A percentile compares a stretch with the other conserved stretches of the same genome.
These are phyloP conservation scores for Yamadazyma kitorensis DNA, from an alignment of 805 yeast genomes.

Conservation along the genomic window DNA sequence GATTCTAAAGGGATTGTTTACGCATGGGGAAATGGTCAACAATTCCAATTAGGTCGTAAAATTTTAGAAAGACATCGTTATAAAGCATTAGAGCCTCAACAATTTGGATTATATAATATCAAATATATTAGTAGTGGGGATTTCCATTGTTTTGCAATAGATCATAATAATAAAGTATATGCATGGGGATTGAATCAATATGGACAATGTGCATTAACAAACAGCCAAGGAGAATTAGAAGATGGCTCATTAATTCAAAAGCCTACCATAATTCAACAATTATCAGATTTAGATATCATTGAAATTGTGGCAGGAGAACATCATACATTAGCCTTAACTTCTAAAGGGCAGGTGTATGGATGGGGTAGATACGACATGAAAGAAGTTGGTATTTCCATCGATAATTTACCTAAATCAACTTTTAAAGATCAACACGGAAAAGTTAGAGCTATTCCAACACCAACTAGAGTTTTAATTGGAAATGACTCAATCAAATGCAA, in stretches of 20 bases:
- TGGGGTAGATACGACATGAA: slow-evolving; percentile 95
- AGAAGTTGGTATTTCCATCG: slow-evolving; percentile 78
- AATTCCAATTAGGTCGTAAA: slow-evolving; percentile 85
- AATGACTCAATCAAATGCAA: slow-evolving; percentile 33
- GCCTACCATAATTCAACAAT: slow-evolving; percentile 71
- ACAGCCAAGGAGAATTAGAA: slow-evolving; percentile 64
- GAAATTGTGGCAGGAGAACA: slow-evolving; percentile 92
- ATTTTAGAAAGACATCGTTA: slow-evolving; percentile 75
- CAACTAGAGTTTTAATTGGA: slow-evolving; percentile 56
- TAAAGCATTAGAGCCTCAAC: slow-evolving; percentile 74
- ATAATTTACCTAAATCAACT: slow-evolving; percentile 65
- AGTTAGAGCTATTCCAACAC: slow-evolving; percentile 81
- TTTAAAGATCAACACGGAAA: slow-evolving; percentile 78
- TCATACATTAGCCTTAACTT: slow-evolving; percentile 75
- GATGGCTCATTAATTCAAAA: slow-evolving; percentile 79
- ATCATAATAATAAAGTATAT: slow-evolving; percentile 62
- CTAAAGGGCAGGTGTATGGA: slow-evolving; percentile 69
- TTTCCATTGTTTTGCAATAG: slow-evolving; percentile 92
- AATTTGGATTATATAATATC: slow-evolving; percentile 77
- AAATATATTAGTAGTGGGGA: slow-evolving; percentile 89
- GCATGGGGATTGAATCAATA: slow-evolving; percentile 97
- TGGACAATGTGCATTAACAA: slow-evolving; percentile 84
- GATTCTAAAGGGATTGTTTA: slow-evolving; percentile 83
- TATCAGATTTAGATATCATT: slow-evolving; percentile 55
- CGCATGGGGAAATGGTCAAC: slow-evolving; percentile 98